These are phyloP conservation scores for Cubamyces sp. DNA, from an alignment of 768 basidiomycete species.

Conservation along the genomic window DNA sequence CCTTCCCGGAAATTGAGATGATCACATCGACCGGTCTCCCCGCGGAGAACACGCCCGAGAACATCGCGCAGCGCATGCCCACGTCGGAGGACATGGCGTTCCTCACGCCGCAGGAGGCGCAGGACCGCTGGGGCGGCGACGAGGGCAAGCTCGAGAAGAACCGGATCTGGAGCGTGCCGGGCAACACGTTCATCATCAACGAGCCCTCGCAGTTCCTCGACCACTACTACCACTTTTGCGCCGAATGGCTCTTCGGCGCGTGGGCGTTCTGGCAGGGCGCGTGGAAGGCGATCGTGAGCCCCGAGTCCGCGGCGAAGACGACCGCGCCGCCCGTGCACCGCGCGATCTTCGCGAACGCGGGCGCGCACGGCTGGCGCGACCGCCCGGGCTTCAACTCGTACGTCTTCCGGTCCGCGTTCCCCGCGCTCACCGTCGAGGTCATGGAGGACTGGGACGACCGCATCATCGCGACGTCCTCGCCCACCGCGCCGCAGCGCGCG, in stretches of 20 bases:
- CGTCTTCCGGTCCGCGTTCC: constrained; percentile 75
- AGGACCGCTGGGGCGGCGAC: constrained; percentile 58
- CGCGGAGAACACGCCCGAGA: constrained; percentile 64
- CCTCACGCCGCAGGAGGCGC: constrained; percentile 63
- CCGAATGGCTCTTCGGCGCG: constrained; percentile 75
- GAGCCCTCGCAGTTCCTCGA: constrained; percentile 78
- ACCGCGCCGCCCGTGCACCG: constrained; percentile 64
- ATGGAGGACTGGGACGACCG: constrained; percentile 76
- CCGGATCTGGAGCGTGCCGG: constrained; percentile 68
- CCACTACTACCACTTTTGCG: constrained; percentile 89
- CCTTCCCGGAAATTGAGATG: constrained; percentile 51
- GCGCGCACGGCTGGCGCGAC: constrained; percentile 73
- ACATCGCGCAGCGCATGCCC: constrained; percentile 68
- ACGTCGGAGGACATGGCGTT: constrained; percentile 63
- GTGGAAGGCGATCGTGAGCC: constrained; percentile 31
- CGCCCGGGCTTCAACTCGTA: constrained; percentile 76
- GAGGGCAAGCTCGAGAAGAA: constrained; percentile 37
- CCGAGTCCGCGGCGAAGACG: constrained; percentile 25
- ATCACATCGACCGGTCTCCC: constrained; percentile 72
- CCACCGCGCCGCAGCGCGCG: constrained; percentile 40
- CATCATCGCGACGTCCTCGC: constrained; percentile 34
- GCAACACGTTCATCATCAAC: constrained; percentile 73
- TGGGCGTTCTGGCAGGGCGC: constrained; percentile 78
- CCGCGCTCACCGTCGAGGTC: constrained; percentile 68
- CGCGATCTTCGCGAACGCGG: constrained; percentile 69